Conservation (phyloP, 2,329 filamentous ascomycete genomes). For the Penicillium glabrum region DNA sequence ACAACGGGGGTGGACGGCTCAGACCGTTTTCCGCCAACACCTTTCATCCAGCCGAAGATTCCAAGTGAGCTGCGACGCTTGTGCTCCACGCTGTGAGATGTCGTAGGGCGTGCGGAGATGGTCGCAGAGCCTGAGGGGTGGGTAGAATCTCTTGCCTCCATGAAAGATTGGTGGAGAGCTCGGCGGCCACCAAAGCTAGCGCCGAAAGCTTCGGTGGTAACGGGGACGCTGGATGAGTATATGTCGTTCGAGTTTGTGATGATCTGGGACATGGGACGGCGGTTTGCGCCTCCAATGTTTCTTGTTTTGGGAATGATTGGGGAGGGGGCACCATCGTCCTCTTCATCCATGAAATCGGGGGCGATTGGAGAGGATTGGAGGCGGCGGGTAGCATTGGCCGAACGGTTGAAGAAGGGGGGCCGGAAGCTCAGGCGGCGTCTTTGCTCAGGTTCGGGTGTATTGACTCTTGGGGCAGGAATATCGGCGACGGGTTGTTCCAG, state of each 20-base stretch:
- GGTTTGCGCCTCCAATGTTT: conserved; percentile 14
- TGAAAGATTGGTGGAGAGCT: conserved; percentile 29
- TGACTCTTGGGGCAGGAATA: conserved; percentile 16
- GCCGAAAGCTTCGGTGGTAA: conserved; percentile 10
- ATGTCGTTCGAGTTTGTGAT: conserved; percentile 14
- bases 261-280: conserved; percentile 14
- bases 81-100: conserved; percentile 33
- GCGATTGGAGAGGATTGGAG: conserved; percentile 25
- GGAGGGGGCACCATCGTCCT: conserved; percentile 34
- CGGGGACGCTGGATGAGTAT: conserved; percentile 16
- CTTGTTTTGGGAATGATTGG: conserved; percentile 34
- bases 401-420: conserved; percentile 37
- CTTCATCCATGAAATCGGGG: conserved; percentile 24
- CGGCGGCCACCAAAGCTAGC: conserved; percentile 1
- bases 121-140: conserved; percentile 15
- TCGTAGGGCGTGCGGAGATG: conserved; percentile 21
- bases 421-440: conserved; percentile 38
- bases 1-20: conserved; percentile 7
- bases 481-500: conserved; percentile 21
- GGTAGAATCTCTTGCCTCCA: conserved; percentile 25
- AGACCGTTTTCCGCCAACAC: conserved; percentile 25
- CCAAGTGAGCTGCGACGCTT: conserved; percentile 39
- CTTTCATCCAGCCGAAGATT: conserved; percentile 44
- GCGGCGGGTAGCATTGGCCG: conserved; percentile 20
- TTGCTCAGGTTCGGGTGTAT: conserved; percentile 19